A percentile compares a stretch with the other conserved stretches of the same genome.
Evolutionary conservation across 2,329 filamentous ascomycete genomes (phyloP).

Genomic region (Botrytis aclada): DNA sequence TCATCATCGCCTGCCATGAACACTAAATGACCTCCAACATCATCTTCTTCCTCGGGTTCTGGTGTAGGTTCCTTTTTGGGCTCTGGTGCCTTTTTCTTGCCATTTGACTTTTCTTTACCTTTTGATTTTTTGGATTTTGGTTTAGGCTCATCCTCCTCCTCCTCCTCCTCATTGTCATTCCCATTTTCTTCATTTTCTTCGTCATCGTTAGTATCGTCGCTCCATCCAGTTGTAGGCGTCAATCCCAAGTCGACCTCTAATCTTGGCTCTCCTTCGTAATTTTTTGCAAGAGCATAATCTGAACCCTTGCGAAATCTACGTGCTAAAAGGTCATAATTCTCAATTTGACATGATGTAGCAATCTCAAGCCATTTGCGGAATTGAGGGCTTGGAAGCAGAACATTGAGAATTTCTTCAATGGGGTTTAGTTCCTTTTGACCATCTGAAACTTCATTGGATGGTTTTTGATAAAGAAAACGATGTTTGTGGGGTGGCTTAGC

Average conservation of each 20-base stretch:
- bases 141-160: slow-evolving; percentile 31
- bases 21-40: slow-evolving; percentile 75
- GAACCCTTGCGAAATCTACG: slow-evolving; percentile 81
- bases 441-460: slow-evolving; percentile 38
- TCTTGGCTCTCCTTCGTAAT: slow-evolving; percentile 72
- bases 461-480: slow-evolving; percentile 79
- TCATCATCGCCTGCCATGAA: slow-evolving; percentile 91
- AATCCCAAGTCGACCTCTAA: slow-evolving; percentile 85
- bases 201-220: slow-evolving; percentile 60
- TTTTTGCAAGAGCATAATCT: slow-evolving; percentile 91
- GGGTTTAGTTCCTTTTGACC: slow-evolving; percentile 49
- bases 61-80: slow-evolving; percentile 21
- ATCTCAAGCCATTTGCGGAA: slow-evolving; percentile 89
- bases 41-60: slow-evolving; percentile 43
- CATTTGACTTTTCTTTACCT: slow-evolving; percentile 6
- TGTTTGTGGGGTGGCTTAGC: slow-evolving; percentile 93
- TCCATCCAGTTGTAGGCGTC: slow-evolving; percentile 84
- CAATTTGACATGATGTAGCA: slow-evolving; percentile 71
- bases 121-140: slow-evolving; percentile 21
- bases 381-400: slow-evolving; percentile 76
- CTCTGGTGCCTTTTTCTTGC: slow-evolving; percentile 1
- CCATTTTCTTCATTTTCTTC: slow-evolving; percentile 44
- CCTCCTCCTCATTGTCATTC: slow-evolving; percentile 35
- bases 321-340: slow-evolving; percentile 74
- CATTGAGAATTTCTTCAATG: slow-evolving; percentile 74